A percentile compares a stretch with the other conserved stretches of the same genome.
phyloP scores from a whole-genome alignment of 2,329 filamentous ascomycete genomes.

The Blastomyces silverae region DNA sequence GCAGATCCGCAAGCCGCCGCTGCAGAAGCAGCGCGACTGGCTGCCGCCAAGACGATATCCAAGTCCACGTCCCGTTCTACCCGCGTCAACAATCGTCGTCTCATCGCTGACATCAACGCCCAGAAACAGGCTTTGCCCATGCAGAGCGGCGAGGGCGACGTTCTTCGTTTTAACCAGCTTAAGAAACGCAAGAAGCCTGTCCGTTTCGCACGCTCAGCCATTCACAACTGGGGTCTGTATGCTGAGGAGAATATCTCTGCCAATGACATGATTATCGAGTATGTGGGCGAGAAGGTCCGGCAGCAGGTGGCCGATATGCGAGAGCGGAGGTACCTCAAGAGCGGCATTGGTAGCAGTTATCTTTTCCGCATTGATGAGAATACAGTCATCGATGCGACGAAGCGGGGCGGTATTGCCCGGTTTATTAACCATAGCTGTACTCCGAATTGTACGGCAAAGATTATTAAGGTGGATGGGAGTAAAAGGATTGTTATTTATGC shows the following conservation, averaged over 20 bases:
- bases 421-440: slow-evolving; percentile 99
- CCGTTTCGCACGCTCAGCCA: slow-evolving; percentile 93
- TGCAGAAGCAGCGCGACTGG: slow-evolving; percentile 63
- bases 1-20: slow-evolving; percentile 61
- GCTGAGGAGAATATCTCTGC: slow-evolving; percentile 95
- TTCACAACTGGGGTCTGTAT: slow-evolving; percentile 98
- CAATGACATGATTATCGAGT: slow-evolving; percentile 99
- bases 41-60: slow-evolving; percentile 70
- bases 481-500: slow-evolving; percentile 99
- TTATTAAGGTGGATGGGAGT: slow-evolving; percentile 96
- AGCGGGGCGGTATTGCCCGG: slow-evolving; percentile 93
- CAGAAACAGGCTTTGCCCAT: slow-evolving; percentile 71
- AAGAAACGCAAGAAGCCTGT: slow-evolving; percentile 99
- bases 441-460: slow-evolving; percentile 98
- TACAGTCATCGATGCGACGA: slow-evolving; percentile 95
- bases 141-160: slow-evolving; percentile 73
- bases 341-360: slow-evolving; percentile 94
- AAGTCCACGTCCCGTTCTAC: slow-evolving; percentile 90
- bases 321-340: slow-evolving; percentile 86
- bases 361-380: slow-evolving; percentile 97
- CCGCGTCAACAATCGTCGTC: slow-evolving; percentile 89
- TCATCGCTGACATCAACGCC: slow-evolving; percentile 89
- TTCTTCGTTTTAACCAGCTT: slow-evolving; percentile 95
- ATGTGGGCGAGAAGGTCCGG: slow-evolving; percentile 93
- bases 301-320: slow-evolving; percentile 97